These are phyloP conservation scores for Garcia nutans DNA, from an alignment of 345 rosid species.

Conservation along the genomic window DNA sequence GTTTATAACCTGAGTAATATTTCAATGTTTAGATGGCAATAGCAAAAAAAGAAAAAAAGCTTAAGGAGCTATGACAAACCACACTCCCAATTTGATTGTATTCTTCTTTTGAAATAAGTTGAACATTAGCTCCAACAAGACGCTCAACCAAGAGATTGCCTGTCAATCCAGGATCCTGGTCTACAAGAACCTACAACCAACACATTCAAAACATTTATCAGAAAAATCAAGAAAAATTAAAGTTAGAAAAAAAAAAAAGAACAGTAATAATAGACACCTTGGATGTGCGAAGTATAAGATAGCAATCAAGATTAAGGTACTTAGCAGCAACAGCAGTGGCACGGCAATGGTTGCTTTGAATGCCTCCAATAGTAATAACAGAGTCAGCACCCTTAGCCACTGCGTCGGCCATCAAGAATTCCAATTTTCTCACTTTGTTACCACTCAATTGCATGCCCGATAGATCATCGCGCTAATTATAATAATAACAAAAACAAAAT, in stretches of 20 bases:
- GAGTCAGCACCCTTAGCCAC: conserved; percentile 82
- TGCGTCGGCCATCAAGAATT: conserved; percentile 84
- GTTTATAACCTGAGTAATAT: no score
- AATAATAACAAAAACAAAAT: neutral
- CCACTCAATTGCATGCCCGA: conserved; percentile 95
- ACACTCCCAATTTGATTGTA: conserved; percentile 74
- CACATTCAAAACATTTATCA: neutral
- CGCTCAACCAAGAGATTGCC: conserved; percentile 91
- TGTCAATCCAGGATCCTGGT: conserved; percentile 81
- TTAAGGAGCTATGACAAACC: conserved; percentile 47
- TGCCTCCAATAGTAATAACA: conserved; percentile 79
- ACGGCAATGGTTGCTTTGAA: conserved; percentile 95
- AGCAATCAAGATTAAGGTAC: conserved; percentile 68
- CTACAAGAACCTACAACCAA: conserved; percentile 66
- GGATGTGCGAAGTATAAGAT: conserved; percentile 75
- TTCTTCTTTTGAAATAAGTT: conserved; percentile 87
- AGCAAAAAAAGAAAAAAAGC: neutral
- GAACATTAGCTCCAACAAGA: conserved; percentile 79
- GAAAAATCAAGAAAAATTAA: neutral
- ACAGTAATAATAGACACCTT: conserved; percentile 42
- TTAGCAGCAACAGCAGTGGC: conserved; percentile 88
- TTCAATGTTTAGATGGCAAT: neutral
- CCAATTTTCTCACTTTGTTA: conserved; percentile 83
- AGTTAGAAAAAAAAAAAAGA: neutral
- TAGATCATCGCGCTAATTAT: conserved; percentile 68